Evolutionary conservation across 768 basidiomycete species (phyloP).

Genomic region (Macrolepiota dolichaula): DNA sequence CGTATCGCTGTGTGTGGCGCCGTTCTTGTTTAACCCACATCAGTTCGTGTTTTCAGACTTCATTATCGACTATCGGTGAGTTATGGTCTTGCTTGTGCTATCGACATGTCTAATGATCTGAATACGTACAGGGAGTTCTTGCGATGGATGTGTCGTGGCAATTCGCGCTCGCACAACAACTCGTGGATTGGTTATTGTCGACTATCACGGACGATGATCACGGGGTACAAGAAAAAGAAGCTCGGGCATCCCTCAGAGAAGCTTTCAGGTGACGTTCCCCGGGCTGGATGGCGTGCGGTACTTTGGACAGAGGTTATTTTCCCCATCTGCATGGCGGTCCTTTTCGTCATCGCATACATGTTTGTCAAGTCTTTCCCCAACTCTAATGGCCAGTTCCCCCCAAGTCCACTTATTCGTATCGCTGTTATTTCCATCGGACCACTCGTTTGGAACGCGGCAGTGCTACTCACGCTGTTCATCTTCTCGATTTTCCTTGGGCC

Average conservation of each 20-base stretch:
- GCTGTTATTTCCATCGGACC: slow-evolving; percentile 92
- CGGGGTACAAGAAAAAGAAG: slow-evolving; percentile 99
- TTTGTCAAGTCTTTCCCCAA: slow-evolving; percentile 87
- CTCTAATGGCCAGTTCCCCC: slow-evolving; percentile 54
- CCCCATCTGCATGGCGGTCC: slow-evolving; percentile 78
- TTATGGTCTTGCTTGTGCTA: slow-evolving; percentile 8
- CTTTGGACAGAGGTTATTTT: slow-evolving; percentile 85
- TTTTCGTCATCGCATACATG: slow-evolving; percentile 89
- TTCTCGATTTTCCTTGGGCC: slow-evolving; percentile 91
- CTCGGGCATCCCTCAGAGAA: slow-evolving; percentile 97
- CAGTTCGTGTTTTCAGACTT: slow-evolving; percentile 98
- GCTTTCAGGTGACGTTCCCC: slow-evolving; percentile 90
- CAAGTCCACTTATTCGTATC: slow-evolving; percentile 89
- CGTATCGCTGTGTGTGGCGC: slow-evolving; percentile 86
- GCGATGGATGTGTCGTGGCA: slow-evolving; percentile 98
- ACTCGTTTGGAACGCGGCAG: slow-evolving; percentile 90
- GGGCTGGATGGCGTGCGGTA: slow-evolving; percentile 90
- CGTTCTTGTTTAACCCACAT: slow-evolving; percentile 99
- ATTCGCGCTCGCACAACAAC: slow-evolving; percentile 94
- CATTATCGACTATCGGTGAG: slow-evolving; percentile 89
- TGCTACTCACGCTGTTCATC: slow-evolving; percentile 86
- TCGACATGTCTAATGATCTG: slow-evolving; percentile 4
- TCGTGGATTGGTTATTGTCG: slow-evolving; percentile 99
- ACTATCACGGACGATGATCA: slow-evolving; percentile 95
- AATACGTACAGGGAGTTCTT: slow-evolving; percentile 76